phyloP scores from a whole-genome alignment of 495 filamentous ascomycete species.

The Trichoderma virens region DNA sequence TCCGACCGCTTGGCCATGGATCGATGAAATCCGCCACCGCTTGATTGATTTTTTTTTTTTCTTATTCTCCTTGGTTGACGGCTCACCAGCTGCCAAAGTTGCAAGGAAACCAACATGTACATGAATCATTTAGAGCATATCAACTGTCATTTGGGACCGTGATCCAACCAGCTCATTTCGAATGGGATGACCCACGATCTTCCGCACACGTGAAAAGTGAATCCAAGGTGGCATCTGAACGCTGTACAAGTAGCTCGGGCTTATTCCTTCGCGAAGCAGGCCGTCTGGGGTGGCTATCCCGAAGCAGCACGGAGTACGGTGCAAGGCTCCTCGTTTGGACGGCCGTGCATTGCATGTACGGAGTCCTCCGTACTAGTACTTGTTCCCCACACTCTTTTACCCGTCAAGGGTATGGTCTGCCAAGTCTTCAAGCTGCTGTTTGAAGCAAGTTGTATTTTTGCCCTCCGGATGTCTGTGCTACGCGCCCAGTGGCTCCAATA shows the following conservation, averaged over 20 bases:
- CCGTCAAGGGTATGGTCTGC: not conserved
- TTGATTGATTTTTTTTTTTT: not conserved
- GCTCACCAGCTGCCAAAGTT: not conserved
- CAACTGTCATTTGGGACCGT: not conserved
- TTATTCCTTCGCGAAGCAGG: not conserved
- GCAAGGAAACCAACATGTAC: not conserved
- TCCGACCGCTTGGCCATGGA: not conserved
- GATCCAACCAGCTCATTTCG: not conserved
- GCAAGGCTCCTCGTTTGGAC: not conserved
- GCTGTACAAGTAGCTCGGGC: not conserved
- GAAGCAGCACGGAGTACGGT: not conserved
- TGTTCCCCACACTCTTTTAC: not conserved
- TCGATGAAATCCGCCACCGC: conserved; percentile 5
- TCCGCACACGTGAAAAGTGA: conserved; percentile 4
- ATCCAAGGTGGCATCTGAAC: not conserved
- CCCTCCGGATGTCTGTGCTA: not conserved
- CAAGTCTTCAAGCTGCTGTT: not conserved
- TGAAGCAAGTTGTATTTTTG: not conserved
- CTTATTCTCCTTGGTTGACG: not conserved
- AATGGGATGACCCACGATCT: not conserved
- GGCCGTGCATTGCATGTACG: conserved; percentile 3
- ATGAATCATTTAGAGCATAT: not conserved
- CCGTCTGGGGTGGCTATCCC: not conserved
- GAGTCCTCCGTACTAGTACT: not conserved
- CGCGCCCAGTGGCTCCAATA: not conserved